Base-by-base conservation (phyloP, 495 filamentous ascomycete species). In the Xylaria cubensis region DNA sequence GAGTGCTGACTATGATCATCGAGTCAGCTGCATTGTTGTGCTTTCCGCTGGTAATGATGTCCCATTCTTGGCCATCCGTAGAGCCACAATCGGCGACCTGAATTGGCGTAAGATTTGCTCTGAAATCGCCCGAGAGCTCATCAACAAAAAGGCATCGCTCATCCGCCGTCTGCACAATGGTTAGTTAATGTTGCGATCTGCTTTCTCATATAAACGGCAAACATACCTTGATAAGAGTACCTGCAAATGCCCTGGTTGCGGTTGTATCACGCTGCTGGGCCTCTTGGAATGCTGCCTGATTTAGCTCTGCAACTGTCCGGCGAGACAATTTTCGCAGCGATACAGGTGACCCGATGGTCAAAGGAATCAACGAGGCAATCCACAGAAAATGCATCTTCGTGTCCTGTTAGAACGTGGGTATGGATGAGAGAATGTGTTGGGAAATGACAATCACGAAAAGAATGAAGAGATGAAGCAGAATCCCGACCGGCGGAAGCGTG, bases 51-150 rank as follows among this genome's bases (percentile, higher is more conserved):
- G 86, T 88, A 72, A 89, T 87, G 61, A 88, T 68, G 70, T 89
- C 87, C 85, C 85, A 89, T 51, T 79, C 78, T 74, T 89, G 85
- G 0, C 85, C 86, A 26, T 82, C 75, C 1, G 81, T 85, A 21
- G 82, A 83, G 51, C 82, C 82, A 73, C 86, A 89, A 21, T 80
- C 78, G 26, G 79, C 83, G 21, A 87, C 78, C 69, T 86, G 83
- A 53, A 89, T 77, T 1, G 85, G 86, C n/a, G 81, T 88, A 67
- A 89, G 76, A 72, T 89, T 89, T 59, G 84, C 84, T 29, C 87
- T 82, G 71, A 89, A 89, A 74, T 89, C 87, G 7, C 87, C 87
- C 6, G 86, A 88, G 4, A 87, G 78, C 69, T 86, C 80, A 71
- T 88, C 81, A 32, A 89, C 82, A 66, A 84, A 86, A 26, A 89